A percentile compares a stretch with the other conserved stretches of the same genome.
Conservation (phyloP, 345 rosid species). For the Citrus reticulata region DNA sequence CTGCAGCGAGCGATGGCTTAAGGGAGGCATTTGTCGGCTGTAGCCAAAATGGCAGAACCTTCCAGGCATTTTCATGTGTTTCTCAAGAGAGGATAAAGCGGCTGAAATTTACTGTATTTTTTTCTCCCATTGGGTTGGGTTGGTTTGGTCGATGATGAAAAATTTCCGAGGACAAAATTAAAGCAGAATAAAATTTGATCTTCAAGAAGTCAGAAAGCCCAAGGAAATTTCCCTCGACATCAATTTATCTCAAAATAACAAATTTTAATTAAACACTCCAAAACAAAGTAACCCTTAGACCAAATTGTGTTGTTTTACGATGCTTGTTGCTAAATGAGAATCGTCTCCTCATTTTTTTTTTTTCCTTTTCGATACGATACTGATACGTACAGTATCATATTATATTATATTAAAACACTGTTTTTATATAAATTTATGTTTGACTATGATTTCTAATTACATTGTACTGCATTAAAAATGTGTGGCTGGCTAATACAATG, state of each 20-base stretch:
- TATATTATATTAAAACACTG: too few species aligned
- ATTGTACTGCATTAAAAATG: too few species aligned
- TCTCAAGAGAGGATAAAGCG: conserved; percentile 6
- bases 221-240: conserved; percentile 6
- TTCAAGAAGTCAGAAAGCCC: background rate
- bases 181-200: background rate
- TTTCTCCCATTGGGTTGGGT: background rate
- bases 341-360: background rate
- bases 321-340: background rate
- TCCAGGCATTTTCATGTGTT: conserved; percentile 31
- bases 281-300: background rate
- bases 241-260: background rate
- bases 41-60: conserved; percentile 13
- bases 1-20: too few species aligned
- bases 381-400: too few species aligned
- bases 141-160: background rate
- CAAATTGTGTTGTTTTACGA: background rate
- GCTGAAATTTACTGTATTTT: background rate
- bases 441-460: too few species aligned
- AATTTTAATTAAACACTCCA: background rate
- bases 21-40: too few species aligned
- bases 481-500: too few species aligned
- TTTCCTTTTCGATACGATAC: too few species aligned
- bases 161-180: background rate
- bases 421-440: too few species aligned